Evolutionary conservation across 2,329 filamentous ascomycete genomes (phyloP), one percentile per base, ranked within the genome.

Genomic region (Lachnellula suecica): DNA sequence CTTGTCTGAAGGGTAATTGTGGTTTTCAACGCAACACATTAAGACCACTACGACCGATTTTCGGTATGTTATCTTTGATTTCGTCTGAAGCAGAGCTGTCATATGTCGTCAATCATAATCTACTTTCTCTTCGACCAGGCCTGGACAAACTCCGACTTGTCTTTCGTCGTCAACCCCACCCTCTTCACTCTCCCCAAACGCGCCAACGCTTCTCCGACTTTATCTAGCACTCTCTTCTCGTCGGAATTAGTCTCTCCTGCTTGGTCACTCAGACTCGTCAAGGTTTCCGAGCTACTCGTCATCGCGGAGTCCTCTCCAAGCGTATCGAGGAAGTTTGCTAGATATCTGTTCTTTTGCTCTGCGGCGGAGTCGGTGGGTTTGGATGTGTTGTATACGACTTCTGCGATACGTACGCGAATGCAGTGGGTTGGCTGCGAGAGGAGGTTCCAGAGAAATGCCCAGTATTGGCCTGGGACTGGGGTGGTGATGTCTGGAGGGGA

Each of bases 401-500:
- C 89, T 1, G 91, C 94, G 50, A 99, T 92, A 45, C 94, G 83
- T 11, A 97, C 93, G 22, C 91, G 84, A 63, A 99, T 93, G 63
- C 85, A 91, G 59, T 96, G 94, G 1, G 89, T 95, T 1, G 91
- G 89, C 44, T 87, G 84, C 40, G 88, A 89, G 29, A 96, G 83
- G 8, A 97, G 76, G 48, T 86, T 88, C 91, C 92, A 99, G 8
- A 97, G 66, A 68, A 97, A 97, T 2, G 74, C 73, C 5, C 81
- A 47, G 70, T 89, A 91, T 24, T 79, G 79, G 11, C 87, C 84
- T 0, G 94, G 92, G 0, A 99, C 75, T 0, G 94, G 93, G 0
- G 94, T 97, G 0, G 93, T 96, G 53, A 97, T 85, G 67, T 97
- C 92, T 4, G 87, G 81, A 0, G 93, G 89, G 0, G 90, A 88